Evolutionary conservation across 2,329 filamentous ascomycete genomes (phyloP).

Genomic region (Fusarium torulosum): DNA sequence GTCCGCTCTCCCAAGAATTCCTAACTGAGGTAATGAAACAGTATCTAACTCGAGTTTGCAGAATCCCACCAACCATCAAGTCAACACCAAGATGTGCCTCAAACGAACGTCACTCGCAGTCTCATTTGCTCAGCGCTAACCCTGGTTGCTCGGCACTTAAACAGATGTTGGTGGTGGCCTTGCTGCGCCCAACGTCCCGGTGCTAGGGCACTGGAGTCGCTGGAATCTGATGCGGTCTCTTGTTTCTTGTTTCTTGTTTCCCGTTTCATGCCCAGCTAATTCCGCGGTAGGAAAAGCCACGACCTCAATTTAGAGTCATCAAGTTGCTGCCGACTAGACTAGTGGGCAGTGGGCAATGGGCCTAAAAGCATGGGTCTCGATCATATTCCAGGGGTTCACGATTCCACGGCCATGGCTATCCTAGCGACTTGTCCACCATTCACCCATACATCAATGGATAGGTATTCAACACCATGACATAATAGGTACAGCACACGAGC

Average conservation of each 20-base stretch:
- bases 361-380: conserved; percentile 18
- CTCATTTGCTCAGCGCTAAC: conserved; percentile 29
- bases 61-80: neutral
- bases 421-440: neutral
- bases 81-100: neutral
- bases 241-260: conserved; percentile 38
- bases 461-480: neutral
- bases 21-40: neutral
- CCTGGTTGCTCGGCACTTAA: conserved; percentile 44
- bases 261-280: conserved; percentile 31
- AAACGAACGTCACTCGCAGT: conserved; percentile 30
- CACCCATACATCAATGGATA: neutral
- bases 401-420: neutral
- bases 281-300: conserved; percentile 21
- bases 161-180: conserved; percentile 19
- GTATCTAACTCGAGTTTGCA: conserved; percentile 1
- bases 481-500: neutral
- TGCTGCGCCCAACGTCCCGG: conserved; percentile 43
- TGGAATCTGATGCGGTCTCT: conserved; percentile 25
- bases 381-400: conserved; percentile 4
- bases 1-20: conserved; percentile 6
- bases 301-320: conserved; percentile 23
- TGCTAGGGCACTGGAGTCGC: conserved; percentile 30
- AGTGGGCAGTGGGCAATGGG: neutral
- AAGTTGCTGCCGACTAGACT: conserved; percentile 12